Evolutionary conservation across 345 rosid species (phyloP).

Genomic region (Eutrema heterophyllum): DNA sequence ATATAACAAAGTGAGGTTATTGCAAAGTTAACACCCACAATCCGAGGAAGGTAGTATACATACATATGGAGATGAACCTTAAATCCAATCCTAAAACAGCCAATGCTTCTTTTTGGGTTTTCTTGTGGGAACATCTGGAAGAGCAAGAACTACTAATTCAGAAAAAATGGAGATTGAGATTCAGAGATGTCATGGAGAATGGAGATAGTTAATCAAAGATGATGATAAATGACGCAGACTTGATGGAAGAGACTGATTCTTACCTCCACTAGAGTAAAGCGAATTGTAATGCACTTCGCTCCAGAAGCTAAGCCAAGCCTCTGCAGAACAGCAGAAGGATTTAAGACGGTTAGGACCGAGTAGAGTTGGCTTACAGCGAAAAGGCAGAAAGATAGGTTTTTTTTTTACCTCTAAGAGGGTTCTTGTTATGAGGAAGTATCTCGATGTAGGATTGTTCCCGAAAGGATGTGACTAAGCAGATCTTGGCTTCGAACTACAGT

Average conservation of each 20-base stretch:
- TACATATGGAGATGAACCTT: conserved; percentile 1
- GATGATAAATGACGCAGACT: neutral
- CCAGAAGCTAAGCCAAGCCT: conserved; percentile 95
- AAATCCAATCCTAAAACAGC: conserved; percentile 50
- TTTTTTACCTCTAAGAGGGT: conserved; percentile 71
- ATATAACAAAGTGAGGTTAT: conserved; percentile 3
- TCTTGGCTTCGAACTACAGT: conserved; percentile 77
- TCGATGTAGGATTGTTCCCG: conserved; percentile 77
- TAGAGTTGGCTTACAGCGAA: neutral
- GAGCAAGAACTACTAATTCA: conserved; percentile 12
- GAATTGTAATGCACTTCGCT: conserved; percentile 97
- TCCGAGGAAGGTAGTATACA: neutral
- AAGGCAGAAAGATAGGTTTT: conserved; percentile 9
- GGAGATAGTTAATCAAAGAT: neutral
- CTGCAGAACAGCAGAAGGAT: conserved; percentile 27
- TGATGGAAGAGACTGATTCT: neutral
- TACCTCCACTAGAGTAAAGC: conserved; percentile 79
- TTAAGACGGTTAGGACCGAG: neutral
- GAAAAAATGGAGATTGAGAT: conserved; percentile 15
- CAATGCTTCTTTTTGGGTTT: conserved; percentile 62
- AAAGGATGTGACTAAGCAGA: conserved; percentile 84
- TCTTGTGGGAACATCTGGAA: conserved; percentile 76
- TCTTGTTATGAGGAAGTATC: conserved; percentile 69
- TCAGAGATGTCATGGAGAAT: conserved; percentile 8
- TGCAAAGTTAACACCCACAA: conserved; percentile 17